Conservation (phyloP, 495 filamentous ascomycete genomes). For the Aspergillus cavernicola region DNA sequence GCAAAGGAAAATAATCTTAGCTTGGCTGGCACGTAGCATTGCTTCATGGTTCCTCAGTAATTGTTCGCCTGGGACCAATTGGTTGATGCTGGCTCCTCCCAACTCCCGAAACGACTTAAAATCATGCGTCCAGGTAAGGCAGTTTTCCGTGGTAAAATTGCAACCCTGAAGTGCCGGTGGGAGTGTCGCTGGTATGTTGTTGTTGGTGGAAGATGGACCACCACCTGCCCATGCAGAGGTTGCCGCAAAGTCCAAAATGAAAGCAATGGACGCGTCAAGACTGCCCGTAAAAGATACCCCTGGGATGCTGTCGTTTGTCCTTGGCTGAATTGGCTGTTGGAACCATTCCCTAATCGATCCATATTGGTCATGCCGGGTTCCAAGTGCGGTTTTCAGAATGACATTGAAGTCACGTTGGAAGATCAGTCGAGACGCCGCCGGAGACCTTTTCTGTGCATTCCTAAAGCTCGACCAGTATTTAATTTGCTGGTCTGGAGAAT, state of each 20-base stretch:
- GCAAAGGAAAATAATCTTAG: neutral
- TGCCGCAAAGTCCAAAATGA: neutral
- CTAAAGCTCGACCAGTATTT: neutral
- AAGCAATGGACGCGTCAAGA: neutral
- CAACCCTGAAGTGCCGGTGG: neutral
- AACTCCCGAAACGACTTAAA: neutral
- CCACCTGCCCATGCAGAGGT: neutral
- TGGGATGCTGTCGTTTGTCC: neutral
- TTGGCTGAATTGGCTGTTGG: neutral
- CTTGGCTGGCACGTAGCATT: neutral
- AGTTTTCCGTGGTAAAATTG: neutral
- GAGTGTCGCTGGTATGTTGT: neutral
- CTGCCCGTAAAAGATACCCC: neutral
- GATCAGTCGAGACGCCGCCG: too few species aligned
- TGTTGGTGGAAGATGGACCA: too few species aligned
- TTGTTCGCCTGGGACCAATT: neutral
- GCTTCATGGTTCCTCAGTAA: neutral
- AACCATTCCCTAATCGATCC: neutral
- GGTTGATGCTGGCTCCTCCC: neutral
- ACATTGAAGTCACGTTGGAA: neutral
- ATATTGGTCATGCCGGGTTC: neutral
- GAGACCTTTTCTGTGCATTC: neutral
- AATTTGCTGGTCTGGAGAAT: neutral
- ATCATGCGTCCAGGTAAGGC: neutral
- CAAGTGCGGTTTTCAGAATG: neutral